Base-by-base conservation (phyloP, 352 stramenopile genomes). In the Phytopythium montanum region DNA sequence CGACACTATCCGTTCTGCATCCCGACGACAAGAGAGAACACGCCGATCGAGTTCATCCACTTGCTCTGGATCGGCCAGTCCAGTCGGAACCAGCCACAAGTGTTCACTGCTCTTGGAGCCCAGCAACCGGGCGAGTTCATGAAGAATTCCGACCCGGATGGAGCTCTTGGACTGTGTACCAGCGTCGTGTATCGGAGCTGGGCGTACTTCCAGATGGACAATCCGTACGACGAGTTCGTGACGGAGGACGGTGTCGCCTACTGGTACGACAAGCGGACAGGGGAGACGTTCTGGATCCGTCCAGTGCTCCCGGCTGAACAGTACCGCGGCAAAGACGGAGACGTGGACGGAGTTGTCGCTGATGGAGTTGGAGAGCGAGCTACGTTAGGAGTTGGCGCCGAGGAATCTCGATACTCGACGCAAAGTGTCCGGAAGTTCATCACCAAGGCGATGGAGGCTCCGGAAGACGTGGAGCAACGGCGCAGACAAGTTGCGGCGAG, bases 71-170 rank as follows among this genome's bases (percentile, higher is more conserved):
- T 95, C 45, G 87, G 88, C 9, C 84, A 92, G 54, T 93, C 82
- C 53, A 96, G 82, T 58, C 75, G 81, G 45, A 97, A 97, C 59
- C 92, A 97, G 67, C 76, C 92, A 18, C 93, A 98, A 68, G 77
- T 93, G 13, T 96, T 97, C 70, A 97, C 90, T 23, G 86, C 79
- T 34, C 64, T 97, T 3, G 85, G 87, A 8, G 76, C 82, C 25
- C 94, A 98, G 74, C 85, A 98, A 31, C 87, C 82, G 0, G 94
- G 93, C 7, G 86, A 96, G 26, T 98, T 98, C 56, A 96, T 98
- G 87, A 87, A 85, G 57, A 86, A 88, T 46, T 91, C 82, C 34
- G 69, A 97, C 34, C 67, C 75, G 23, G 59, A 86, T 14, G 77
- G 76, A 2, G 75, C 87, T 1, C 72, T 98, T 41, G 94, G 93